Conservation (phyloP, 176 grass and related monocot genomes). For the Ensete glaucum region DNA sequence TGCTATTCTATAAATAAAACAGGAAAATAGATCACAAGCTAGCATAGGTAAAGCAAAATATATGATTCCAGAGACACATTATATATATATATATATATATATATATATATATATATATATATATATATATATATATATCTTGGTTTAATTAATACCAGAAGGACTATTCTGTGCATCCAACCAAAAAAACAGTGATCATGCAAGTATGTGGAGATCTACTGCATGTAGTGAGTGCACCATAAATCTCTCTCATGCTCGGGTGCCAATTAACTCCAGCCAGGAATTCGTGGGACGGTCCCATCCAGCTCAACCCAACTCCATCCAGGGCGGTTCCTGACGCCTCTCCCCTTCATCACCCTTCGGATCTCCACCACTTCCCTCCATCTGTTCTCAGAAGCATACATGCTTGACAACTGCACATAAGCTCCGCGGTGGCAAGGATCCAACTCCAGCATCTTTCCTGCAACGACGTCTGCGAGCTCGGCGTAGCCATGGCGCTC, state of each 20-base stretch:
- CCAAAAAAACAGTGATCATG: too few species aligned
- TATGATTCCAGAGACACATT: too few species aligned
- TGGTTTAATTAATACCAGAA: too few species aligned
- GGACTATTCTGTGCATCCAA: too few species aligned
- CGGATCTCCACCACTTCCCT: neutral
- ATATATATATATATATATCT: too few species aligned
- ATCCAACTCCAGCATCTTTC: slow-evolving; percentile 10
- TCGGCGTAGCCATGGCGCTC: neutral
- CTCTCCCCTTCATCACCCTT: slow-evolving; percentile 1
- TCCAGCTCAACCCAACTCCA: slow-evolving; percentile 6
- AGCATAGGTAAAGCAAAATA: too few species aligned
- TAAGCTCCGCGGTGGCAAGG: slow-evolving; percentile 10
- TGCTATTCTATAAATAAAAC: too few species aligned
- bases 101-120: too few species aligned
- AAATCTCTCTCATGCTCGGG: neutral
- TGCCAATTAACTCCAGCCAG: neutral
- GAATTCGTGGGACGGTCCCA: neutral
- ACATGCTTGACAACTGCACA: slow-evolving; percentile 9
- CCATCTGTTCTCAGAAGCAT: slow-evolving; percentile 1
- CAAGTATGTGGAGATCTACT: neutral
- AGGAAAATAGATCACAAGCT: too few species aligned
- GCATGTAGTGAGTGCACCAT: neutral
- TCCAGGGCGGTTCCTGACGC: neutral
- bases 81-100: too few species aligned
- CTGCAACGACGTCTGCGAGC: neutral